phyloP scores from a whole-genome alignment of 2,329 filamentous ascomycete species.

The Atkinsonella hypoxylon region DNA sequence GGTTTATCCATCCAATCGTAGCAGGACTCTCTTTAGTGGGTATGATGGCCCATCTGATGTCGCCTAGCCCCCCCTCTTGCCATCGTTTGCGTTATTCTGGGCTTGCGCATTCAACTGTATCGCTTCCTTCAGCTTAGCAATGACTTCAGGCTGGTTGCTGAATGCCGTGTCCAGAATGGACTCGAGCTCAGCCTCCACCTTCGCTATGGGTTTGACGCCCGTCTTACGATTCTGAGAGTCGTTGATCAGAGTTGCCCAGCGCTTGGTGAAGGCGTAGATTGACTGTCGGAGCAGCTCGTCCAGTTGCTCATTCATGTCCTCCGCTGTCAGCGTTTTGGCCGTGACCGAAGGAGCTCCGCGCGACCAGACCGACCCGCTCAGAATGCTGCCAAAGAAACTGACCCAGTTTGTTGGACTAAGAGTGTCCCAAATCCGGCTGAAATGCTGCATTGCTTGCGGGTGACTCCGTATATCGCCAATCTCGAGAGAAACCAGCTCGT shows the following conservation, averaged over 20 bases:
- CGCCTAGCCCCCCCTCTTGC: constrained; percentile 19
- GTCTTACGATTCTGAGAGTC: constrained; percentile 35
- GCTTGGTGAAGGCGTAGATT: constrained; percentile 50
- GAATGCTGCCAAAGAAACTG: constrained; percentile 45
- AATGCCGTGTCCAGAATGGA: constrained; percentile 45
- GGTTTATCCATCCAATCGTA: neutral
- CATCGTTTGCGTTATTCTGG: constrained; percentile 31
- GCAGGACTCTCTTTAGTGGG: neutral
- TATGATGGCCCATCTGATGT: neutral
- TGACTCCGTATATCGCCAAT: constrained; percentile 59
- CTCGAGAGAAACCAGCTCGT: constrained; percentile 90
- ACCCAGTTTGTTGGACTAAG: constrained; percentile 45
- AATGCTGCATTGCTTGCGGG: constrained; percentile 41
- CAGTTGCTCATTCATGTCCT: constrained; percentile 53
- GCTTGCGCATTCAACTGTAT: constrained; percentile 44
- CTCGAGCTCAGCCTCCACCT: constrained; percentile 45
- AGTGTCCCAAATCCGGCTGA: constrained; percentile 52
- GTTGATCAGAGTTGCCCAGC: constrained; percentile 41
- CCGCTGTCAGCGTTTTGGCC: constrained; percentile 29
- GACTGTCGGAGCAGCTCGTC: constrained; percentile 50
- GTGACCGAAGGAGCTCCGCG: constrained; percentile 23
- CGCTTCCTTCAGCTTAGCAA: constrained; percentile 48
- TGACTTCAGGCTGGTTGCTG: constrained; percentile 45
- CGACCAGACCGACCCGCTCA: constrained; percentile 43
- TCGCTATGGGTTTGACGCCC: constrained; percentile 36